A percentile compares a stretch with the other conserved stretches of the same genome.
These are phyloP conservation scores for Talaromyces sp. DNA, from an alignment of 2,329 filamentous ascomycete species.

Conservation along the genomic window DNA sequence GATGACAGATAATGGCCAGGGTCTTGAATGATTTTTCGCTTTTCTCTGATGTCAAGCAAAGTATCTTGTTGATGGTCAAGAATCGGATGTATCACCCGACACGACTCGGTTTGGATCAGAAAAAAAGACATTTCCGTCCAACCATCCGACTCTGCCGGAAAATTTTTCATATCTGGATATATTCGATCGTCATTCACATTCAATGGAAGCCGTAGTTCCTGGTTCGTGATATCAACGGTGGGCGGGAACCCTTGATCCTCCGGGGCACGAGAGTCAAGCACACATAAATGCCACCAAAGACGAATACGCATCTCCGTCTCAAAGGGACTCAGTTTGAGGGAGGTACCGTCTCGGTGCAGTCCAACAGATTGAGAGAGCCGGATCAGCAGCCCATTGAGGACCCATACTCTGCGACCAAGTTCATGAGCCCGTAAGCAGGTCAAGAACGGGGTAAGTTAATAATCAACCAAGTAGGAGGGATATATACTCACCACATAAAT, in stretches of 20 bases:
- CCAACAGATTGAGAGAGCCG: constrained; percentile 57
- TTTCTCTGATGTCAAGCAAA: constrained; percentile 9
- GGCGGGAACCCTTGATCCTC: constrained; percentile 58
- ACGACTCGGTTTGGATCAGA: constrained; percentile 18
- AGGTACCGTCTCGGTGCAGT: constrained; percentile 55
- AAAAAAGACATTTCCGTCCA: constrained; percentile 19
- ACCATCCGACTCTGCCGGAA: constrained; percentile 13
- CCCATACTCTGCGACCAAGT: constrained; percentile 44
- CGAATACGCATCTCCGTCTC: constrained; percentile 57
- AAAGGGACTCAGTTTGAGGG: constrained; percentile 49
- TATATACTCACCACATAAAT: constrained; percentile 15
- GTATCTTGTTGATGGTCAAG: constrained; percentile 10
- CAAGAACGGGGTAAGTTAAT: constrained; percentile 42
- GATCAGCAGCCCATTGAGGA: constrained; percentile 54
- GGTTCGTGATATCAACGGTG: constrained; percentile 51
- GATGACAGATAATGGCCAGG: constrained; percentile 6
- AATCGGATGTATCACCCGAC: constrained; percentile 14
- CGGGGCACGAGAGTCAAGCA: constrained; percentile 48
- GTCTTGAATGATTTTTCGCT: constrained; percentile 5
- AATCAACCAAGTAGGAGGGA: neutral
- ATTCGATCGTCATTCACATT: constrained; percentile 34
- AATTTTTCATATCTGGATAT: constrained; percentile 12
- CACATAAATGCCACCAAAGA: constrained; percentile 55
- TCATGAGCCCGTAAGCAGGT: constrained; percentile 49
- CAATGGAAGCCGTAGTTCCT: constrained; percentile 32